Conservation (phyloP, 495 filamentous ascomycete genomes). For the Pyrenopolyporus hunteri region DNA sequence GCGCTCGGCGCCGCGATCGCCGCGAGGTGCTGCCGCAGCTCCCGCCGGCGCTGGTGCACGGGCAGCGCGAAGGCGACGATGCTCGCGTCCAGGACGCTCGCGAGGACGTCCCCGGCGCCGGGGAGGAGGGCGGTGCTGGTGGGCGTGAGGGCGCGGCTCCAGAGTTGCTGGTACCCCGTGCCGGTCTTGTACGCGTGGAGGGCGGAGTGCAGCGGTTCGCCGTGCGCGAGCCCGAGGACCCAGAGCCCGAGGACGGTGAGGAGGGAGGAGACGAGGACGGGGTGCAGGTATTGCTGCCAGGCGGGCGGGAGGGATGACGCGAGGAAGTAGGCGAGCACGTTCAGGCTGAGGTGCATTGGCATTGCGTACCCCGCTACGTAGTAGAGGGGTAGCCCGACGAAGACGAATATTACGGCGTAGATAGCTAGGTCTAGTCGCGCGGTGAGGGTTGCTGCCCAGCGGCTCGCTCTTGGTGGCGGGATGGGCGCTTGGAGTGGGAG, state of each 20-base stretch:
- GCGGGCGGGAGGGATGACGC: slow-evolving; percentile 52
- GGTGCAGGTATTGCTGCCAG: slow-evolving; percentile 56
- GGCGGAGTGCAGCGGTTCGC: slow-evolving; percentile 40
- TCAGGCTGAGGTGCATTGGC: slow-evolving; percentile 58
- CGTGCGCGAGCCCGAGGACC: slow-evolving; percentile 50
- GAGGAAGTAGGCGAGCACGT: slow-evolving; percentile 54
- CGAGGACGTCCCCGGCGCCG: slow-evolving; percentile 59
- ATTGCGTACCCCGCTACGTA: slow-evolving; percentile 58
- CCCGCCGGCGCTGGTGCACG: slow-evolving; percentile 58
- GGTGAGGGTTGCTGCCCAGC: slow-evolving; percentile 53
- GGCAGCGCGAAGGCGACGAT: slow-evolving; percentile 62
- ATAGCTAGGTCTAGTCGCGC: slow-evolving; percentile 49
- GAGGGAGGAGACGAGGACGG: slow-evolving; percentile 56
- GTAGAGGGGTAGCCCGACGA: slow-evolving; percentile 57
- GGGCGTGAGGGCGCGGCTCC: too few species aligned
- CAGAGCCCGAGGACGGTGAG: slow-evolving; percentile 54
- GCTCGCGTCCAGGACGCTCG: slow-evolving; percentile 55
- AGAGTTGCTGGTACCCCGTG: slow-evolving; percentile 54
- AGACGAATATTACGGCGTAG: slow-evolving; percentile 50
- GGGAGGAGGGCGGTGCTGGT: slow-evolving; percentile 43
- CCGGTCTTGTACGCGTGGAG: slow-evolving; percentile 53
- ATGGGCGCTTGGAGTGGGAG: slow-evolving; percentile 42
- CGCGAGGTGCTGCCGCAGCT: slow-evolving; percentile 55
- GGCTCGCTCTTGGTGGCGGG: slow-evolving; percentile 50
- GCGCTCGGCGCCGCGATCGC: slow-evolving; percentile 57